phyloP scores from a whole-genome alignment of 2,329 filamentous ascomycete species.

The Huntiella decipiens region DNA sequence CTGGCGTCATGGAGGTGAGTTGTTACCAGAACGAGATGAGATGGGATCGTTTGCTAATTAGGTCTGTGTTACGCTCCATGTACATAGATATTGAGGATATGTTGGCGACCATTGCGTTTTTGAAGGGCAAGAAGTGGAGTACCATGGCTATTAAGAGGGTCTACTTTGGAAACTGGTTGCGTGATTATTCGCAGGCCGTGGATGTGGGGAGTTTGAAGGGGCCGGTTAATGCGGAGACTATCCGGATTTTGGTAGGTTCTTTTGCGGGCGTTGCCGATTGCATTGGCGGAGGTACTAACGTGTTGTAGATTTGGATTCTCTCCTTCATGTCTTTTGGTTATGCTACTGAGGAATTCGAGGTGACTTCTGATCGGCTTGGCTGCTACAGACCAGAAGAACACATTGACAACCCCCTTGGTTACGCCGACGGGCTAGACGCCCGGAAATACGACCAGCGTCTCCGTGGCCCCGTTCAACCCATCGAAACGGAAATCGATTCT shows the following conservation, averaged over 20 bases:
- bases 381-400: constrained; percentile 57
- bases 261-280: background rate
- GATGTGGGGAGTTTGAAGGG: constrained; percentile 65
- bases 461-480: constrained; percentile 53
- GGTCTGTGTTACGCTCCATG: too few species aligned
- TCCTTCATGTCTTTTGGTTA: constrained; percentile 54
- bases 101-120: constrained; percentile 56
- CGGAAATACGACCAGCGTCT: constrained; percentile 64
- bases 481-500: constrained; percentile 55
- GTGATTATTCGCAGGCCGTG: constrained; percentile 70
- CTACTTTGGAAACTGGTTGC: constrained; percentile 76
- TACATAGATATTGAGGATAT: constrained; percentile 56
- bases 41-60: background rate
- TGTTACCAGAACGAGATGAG: background rate
- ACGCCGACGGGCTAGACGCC: constrained; percentile 60
- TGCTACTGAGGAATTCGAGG: constrained; percentile 62
- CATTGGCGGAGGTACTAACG: background rate
- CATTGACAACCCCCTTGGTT: constrained; percentile 60
- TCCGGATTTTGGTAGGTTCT: constrained; percentile 45
- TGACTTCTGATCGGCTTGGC: constrained; percentile 56
- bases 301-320: constrained; percentile 28
- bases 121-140: constrained; percentile 72
- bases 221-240: constrained; percentile 52
- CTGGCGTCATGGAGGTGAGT: constrained; percentile 45
- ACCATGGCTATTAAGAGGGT: constrained; percentile 57